Evolutionary conservation across 257 asterid genomes (phyloP), one percentile per base, ranked within the genome.

Genomic region (Schizonepeta tenuifolia): DNA sequence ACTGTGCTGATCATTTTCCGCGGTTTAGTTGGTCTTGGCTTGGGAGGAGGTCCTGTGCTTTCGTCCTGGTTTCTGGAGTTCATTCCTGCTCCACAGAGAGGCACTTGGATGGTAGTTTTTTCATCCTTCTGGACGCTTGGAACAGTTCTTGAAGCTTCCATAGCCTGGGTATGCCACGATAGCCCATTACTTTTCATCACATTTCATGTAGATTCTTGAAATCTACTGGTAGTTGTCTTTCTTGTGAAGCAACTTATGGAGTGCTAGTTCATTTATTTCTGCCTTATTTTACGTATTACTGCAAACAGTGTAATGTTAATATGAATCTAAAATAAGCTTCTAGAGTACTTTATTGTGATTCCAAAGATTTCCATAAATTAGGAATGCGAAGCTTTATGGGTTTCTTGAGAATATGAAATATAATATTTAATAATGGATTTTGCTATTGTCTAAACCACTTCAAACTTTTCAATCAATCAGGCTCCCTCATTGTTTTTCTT

Each of bases 81-180:
- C 71, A 84, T 88, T 83, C 93, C 95, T 62, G 83, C 97, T 83
- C 77, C 93, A 20, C 83, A 80, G 67, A 77, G 93, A 81, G 97
- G 97, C 74, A 71, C 89, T 61, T 90, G 96, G 93, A 86, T 88
- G 91, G 87, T 88, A 41, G 80, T 85, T 8, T 85, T 85, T 75
- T 85, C 97, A 33, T 83, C 87, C 64, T 90, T 90, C 83, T 90
- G 95, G 93, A 86, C 89, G 8, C 50, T 86, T 73, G 97, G 97
- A 67, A 85, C 89, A 31, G 68, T 86, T 75, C 76, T 81, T 81
- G 97, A 88, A 80, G 95, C 95, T 79, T 79, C 91, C 40, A 83
- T 88, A 78, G 96, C 96, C 67, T 90, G 92, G 96, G 96, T 90
- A 88, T 56, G 87, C 51, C 60, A 20, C 12, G 33, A 51, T 63